Conservation (phyloP, 1,284 basidiomycete genomes). For the Moesziomyces antarcticus region DNA sequence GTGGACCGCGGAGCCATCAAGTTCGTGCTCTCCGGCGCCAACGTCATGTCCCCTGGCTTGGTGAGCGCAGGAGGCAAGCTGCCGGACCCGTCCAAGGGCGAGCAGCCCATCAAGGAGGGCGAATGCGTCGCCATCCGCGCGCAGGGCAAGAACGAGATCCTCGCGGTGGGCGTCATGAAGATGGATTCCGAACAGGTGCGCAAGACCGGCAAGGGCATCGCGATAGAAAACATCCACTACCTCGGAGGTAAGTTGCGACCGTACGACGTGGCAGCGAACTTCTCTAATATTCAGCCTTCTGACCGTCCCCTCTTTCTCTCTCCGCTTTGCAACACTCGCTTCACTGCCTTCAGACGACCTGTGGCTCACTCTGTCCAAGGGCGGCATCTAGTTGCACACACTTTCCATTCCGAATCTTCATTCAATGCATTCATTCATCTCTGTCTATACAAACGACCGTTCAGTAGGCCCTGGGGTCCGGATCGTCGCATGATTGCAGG, state of each 20-base stretch:
- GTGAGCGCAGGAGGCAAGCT: slow-evolving; percentile 90
- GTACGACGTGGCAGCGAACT: too few relatives aligned
- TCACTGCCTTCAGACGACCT: slow-evolving; percentile 39
- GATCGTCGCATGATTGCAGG: too few relatives aligned
- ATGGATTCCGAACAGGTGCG: slow-evolving; percentile 88
- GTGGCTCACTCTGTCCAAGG: slow-evolving; percentile 52
- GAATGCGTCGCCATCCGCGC: slow-evolving; percentile 86
- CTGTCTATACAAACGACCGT: not conserved
- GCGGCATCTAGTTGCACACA: slow-evolving; percentile 31
- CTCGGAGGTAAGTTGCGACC: slow-evolving; percentile 79
- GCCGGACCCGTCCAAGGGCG: slow-evolving; percentile 74
- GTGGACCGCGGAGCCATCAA: slow-evolving; percentile 98
- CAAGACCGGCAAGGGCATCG: slow-evolving; percentile 87
- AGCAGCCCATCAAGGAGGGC: slow-evolving; percentile 76
- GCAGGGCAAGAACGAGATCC: slow-evolving; percentile 94
- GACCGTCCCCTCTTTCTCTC: not conserved
- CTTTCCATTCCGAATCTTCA: not conserved
- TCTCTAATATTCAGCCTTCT: not conserved
- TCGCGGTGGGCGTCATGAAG: slow-evolving; percentile 86
- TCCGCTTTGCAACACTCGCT: not conserved
- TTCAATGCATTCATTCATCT: not conserved
- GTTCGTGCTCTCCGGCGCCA: slow-evolving; percentile 82
- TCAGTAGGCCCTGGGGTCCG: not conserved
- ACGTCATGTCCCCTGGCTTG: slow-evolving; percentile 79
- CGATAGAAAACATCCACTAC: slow-evolving; percentile 85